These are phyloP conservation scores for Colletotrichum graminicola DNA, from an alignment of 2,329 filamentous ascomycete species.

Conservation along the genomic window DNA sequence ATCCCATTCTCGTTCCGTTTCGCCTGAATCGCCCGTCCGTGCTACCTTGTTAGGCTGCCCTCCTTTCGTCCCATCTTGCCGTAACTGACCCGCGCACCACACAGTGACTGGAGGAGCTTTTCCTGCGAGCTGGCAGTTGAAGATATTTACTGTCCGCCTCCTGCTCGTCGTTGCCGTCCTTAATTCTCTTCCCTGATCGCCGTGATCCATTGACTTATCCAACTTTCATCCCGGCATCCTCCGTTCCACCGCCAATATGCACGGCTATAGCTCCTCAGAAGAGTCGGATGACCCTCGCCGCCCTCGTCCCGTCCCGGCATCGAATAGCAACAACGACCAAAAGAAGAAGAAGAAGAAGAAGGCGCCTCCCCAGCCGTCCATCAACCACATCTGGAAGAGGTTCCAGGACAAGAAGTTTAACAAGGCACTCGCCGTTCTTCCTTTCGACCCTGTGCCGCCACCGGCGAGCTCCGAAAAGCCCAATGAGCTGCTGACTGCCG, in stretches of 20 bases:
- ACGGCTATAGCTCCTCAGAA: conserved; percentile 64
- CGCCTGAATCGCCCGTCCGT: conserved; percentile 32
- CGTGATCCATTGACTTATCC: conserved; percentile 8
- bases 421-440: conserved; percentile 74
- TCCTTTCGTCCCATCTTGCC: conserved; percentile 6
- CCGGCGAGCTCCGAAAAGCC: conserved; percentile 64
- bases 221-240: background rate
- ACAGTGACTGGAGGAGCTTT: conserved; percentile 4
- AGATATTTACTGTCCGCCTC: conserved; percentile 10
- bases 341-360: conserved; percentile 71
- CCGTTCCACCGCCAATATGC: conserved; percentile 47
- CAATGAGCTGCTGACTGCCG: conserved; percentile 70
- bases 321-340: conserved; percentile 52
- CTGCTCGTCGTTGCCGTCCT: background rate
- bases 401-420: conserved; percentile 71
- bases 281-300: conserved; percentile 62
- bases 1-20: conserved; percentile 10
- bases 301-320: conserved; percentile 51
- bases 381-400: conserved; percentile 75
- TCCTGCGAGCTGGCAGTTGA: conserved; percentile 2
- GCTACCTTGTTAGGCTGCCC: conserved; percentile 4
- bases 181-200: background rate
- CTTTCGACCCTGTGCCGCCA: conserved; percentile 70
- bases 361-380: conserved; percentile 73
- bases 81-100: conserved; percentile 17